phyloP scores from a whole-genome alignment of 2,329 filamentous ascomycete genomes.

The Penicillium paneum region DNA sequence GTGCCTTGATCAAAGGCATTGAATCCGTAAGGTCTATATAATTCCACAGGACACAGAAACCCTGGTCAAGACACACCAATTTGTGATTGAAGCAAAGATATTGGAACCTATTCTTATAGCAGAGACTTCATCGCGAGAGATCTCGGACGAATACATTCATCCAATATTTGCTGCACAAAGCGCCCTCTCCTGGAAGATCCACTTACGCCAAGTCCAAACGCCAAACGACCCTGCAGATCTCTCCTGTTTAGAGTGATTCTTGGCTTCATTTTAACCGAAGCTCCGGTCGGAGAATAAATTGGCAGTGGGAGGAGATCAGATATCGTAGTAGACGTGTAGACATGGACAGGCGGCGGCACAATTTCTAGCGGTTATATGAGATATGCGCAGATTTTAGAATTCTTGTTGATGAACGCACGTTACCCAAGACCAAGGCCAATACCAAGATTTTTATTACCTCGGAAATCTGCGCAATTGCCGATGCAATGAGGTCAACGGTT shows the following conservation, averaged over 20 bases:
- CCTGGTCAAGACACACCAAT: neutral
- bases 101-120: neutral
- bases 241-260: neutral
- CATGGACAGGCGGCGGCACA: neutral
- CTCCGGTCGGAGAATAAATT: neutral
- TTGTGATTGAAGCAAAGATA: neutral
- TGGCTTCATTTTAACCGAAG: constrained; percentile 1
- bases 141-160: neutral
- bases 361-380: neutral
- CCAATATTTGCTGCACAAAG: neutral
- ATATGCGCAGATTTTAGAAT: neutral
- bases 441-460: neutral
- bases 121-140: neutral
- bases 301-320: neutral
- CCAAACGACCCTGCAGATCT: neutral
- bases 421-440: neutral
- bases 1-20: neutral
- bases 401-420: neutral
- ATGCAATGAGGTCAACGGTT: neutral
- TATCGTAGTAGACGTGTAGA: neutral
- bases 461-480: constrained; percentile 1
- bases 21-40: neutral
- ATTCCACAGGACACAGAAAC: neutral
- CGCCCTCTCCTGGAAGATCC: neutral
- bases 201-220: neutral